Base-by-base conservation (phyloP, 1,284 basidiomycete species). In the Moesziomyces sp. region DNA sequence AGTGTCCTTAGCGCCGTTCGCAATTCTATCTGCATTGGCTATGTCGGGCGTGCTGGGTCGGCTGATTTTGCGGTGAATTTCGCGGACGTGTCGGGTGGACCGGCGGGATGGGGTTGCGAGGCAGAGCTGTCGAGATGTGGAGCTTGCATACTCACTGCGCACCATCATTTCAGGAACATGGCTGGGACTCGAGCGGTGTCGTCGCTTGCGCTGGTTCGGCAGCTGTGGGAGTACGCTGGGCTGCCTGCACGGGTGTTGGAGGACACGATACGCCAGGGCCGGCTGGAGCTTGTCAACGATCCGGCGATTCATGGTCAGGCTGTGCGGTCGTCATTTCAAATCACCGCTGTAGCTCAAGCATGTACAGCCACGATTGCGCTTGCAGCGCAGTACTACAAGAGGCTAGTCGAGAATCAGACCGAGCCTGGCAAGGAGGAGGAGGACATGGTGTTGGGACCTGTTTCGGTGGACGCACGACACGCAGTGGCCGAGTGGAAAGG, bases 271-370 rank as follows among this genome's bases (percentile, higher is more conserved):
- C 9, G 18, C 5, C 24, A 18, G 10, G 57, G 61, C 1, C 18
- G 59, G 26, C 23, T 70, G 0, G 19, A 60, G 8, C 44, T 64
- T 0, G 10, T 10, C 14, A 14, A 53, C 26, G 52, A 63, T 19
- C 52, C 67, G 16, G 47, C 7, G 0, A 21, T 45, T n/a, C 2
- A 16, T 8, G 57, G 57, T 4, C 61, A 70, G 24, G 50, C 46
- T 6, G 18, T 64, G 1, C n/a, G 58, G 23, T 57, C 57, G 13
- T 60, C 58, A 13, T 65, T 70, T 18, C 67, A 54, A 21, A 33
- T 70, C 16, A 60, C 67, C 2, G 61, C 67, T 6, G 61, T 62
- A 18, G 67, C 67, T 5, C 67, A 70, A 50, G 67, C 53, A 13
- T 52, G 46, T n/a, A 42, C 33, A 14, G 58, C 57, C 7, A 58